Evolutionary conservation across 1,284 basidiomycete species (phyloP), one percentile per base, ranked within the genome.

Genomic region (Malassezia arunalokei): DNA sequence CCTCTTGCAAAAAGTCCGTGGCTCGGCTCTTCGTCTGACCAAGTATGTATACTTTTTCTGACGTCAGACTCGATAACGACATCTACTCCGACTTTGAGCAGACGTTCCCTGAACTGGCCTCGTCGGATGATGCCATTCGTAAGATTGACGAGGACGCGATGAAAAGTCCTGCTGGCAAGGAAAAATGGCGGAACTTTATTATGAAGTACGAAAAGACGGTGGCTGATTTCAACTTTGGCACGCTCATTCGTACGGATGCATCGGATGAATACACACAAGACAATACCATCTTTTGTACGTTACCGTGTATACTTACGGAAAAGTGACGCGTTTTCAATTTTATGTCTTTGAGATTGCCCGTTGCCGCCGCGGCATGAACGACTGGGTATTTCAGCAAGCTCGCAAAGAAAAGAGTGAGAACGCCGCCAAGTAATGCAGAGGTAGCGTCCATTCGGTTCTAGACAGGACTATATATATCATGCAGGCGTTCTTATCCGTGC

Each of bases 161-260:
- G 83, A 99, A 99, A 80, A 87, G 83, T 62, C 75, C 79, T 7
- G 79, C 82, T n/a, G 88, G 87, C 48, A 98, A 98, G 79, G 82
- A 84, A 72, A 79, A 81, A 59, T 99, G 94, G 94, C 79, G 90
- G 53, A 80, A 81, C 29, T 98, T 94, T 74, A 89, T 95, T 73
- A 79, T 82, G 68, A 77, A 80, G 84, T 94, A 76, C 58, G 76
- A 76, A 67, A 74, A 84, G 64, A 68, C 77, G 63, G 64, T 94
- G 51, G 84, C 87, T 70, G 91, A 98, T 67, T 89, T 86, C 77
- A 98, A 96, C 79, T 95, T 96, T 76, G 94, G 94, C 30, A 95
- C 88, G 2, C 78, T 99, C 63, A 85, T 99, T 63, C 82, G 94
- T 46, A 84, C 81, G 49, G 82, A 94, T 71, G 79, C 83, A 33